Percentiles rank a stretch among this genome's conserved stretches.
phyloP scores from a whole-genome alignment of 345 rosid species.

The Reutealis trisperma region DNA sequence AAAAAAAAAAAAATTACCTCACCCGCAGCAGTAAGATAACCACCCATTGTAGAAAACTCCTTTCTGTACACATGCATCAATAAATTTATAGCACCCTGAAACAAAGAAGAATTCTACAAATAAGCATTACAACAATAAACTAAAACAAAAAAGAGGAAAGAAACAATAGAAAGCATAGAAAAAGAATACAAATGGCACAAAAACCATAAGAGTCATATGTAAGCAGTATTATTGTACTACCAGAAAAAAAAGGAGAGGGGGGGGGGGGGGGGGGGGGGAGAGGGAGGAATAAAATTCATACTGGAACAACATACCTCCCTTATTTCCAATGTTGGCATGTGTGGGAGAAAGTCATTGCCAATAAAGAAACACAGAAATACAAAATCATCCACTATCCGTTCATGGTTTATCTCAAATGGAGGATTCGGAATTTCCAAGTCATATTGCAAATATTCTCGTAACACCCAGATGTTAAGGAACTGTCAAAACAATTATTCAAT shows the following conservation, averaged over 20 bases:
- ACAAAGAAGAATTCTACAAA: slow-evolving; percentile 21
- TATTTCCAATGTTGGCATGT: slow-evolving; percentile 97
- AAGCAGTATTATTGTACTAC: neutral
- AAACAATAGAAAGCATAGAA: neutral
- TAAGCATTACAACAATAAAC: slow-evolving; percentile 17
- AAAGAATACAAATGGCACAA: neutral
- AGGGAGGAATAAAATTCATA: neutral
- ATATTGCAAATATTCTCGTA: slow-evolving; percentile 88
- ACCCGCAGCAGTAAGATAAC: slow-evolving; percentile 97
- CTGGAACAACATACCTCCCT: slow-evolving; percentile 65
- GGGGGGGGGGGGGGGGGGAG: too few relatives aligned
- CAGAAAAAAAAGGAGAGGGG: too few relatives aligned
- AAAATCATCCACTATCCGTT: slow-evolving; percentile 94
- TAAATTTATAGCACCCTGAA: slow-evolving; percentile 94
- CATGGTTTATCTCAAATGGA: slow-evolving; percentile 79
- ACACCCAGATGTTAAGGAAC: slow-evolving; percentile 93
- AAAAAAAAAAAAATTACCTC: slow-evolving; percentile 61
- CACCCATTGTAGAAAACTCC: slow-evolving; percentile 92
- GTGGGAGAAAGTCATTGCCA: slow-evolving; percentile 99
- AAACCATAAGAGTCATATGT: neutral
- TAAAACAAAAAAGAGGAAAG: neutral
- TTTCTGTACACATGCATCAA: slow-evolving; percentile 85
- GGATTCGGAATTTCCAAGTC: slow-evolving; percentile 83
- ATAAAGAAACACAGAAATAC: slow-evolving; percentile 97
- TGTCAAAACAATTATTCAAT: slow-evolving; percentile 35